phyloP scores from a whole-genome alignment of 164 flowering plant species.

The Piper betle region DNA sequence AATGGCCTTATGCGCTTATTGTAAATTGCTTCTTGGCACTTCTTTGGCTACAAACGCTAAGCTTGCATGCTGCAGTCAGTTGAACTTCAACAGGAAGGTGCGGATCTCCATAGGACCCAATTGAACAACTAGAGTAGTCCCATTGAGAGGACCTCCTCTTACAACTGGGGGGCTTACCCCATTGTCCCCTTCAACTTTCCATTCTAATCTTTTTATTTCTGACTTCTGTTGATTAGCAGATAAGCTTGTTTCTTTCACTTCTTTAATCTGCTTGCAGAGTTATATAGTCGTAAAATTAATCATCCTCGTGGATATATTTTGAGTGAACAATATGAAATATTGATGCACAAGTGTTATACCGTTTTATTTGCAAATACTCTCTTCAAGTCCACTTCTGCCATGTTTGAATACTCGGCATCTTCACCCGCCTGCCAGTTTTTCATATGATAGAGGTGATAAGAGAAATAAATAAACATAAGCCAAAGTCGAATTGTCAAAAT shows the following conservation, averaged over 20 bases:
- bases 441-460: slow-evolving; percentile 1
- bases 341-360: slow-evolving; percentile 15
- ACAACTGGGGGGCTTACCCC: slow-evolving; percentile 9
- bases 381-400: slow-evolving; percentile 66
- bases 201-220: slow-evolving; percentile 45
- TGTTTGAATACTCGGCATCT: slow-evolving; percentile 39
- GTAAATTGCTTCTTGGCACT: not conserved
- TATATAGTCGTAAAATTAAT: not conserved
- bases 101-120: slow-evolving; percentile 94
- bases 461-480: not conserved
- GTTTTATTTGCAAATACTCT: slow-evolving; percentile 44
- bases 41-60: not conserved
- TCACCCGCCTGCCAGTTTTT: slow-evolving; percentile 42
- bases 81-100: slow-evolving; percentile 53
- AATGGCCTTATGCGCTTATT: not conserved
- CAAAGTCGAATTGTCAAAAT: too few species aligned
- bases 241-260: slow-evolving; percentile 53
- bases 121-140: slow-evolving; percentile 48
- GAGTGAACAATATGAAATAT: not conserved
- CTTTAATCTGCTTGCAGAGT: slow-evolving; percentile 39
- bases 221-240: slow-evolving; percentile 75
- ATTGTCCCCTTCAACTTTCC: slow-evolving; percentile 58
- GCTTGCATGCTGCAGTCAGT: not conserved
- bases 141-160: slow-evolving; percentile 52
- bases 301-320: not conserved